Percentiles rank a stretch among this genome's conserved stretches.
Conservation (phyloP, 257 asterid genomes). For the Lycium barbarum region DNA sequence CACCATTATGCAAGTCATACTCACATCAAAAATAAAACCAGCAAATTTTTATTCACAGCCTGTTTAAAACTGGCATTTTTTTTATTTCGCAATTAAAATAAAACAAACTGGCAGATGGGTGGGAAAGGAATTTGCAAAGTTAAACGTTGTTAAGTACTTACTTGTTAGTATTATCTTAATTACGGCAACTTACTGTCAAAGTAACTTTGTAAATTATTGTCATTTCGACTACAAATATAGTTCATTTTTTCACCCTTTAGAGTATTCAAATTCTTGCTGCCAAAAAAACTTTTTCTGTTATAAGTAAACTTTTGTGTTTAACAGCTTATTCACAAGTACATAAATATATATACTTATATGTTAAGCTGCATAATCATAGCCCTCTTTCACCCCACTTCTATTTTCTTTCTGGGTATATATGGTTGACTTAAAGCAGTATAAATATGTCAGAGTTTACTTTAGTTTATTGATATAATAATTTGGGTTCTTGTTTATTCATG, state of each 20-base stretch:
- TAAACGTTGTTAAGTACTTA: too few relatives aligned
- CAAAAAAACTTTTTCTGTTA: background rate
- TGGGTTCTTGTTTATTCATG: conserved; percentile 17
- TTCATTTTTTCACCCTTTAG: background rate
- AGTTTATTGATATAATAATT: background rate
- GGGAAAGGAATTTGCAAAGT: background rate
- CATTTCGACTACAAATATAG: background rate
- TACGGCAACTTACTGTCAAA: background rate
- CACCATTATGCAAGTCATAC: background rate
- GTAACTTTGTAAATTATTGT: background rate
- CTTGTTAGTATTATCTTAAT: background rate
- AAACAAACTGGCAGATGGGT: background rate
- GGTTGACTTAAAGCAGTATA: background rate
- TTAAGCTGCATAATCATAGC: too few relatives aligned
- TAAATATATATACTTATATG: background rate
- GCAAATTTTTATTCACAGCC: background rate
- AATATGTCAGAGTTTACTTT: background rate
- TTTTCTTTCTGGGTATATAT: background rate
- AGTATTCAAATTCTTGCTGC: background rate
- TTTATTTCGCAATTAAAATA: too few relatives aligned
- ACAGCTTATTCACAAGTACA: background rate
- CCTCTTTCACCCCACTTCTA: background rate
- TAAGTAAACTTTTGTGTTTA: background rate
- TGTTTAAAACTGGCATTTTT: too few relatives aligned
- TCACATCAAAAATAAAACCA: background rate